Evolutionary conservation across 768 basidiomycete genomes (phyloP).

Genomic region (Daedalea quercina): DNA sequence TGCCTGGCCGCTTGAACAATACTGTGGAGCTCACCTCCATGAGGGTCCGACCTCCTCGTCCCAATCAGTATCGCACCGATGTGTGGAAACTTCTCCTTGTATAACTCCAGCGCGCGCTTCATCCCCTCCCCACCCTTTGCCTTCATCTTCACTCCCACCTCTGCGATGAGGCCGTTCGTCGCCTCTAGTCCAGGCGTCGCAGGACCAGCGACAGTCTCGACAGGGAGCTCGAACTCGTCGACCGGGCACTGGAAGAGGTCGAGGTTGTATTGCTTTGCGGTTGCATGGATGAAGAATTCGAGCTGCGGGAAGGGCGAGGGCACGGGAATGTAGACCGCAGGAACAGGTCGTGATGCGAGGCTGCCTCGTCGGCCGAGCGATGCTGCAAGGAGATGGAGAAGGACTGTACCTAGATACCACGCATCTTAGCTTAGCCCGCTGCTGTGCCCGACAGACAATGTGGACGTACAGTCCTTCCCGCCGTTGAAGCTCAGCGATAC

Average conservation of each 20-base stretch:
- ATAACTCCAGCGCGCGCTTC: conserved; percentile 68
- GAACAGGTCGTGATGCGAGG: conserved; percentile 38
- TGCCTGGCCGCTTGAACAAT: too few species aligned
- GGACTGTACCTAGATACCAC: conserved; percentile 70
- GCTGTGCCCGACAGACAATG: background rate
- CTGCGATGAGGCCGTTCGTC: conserved; percentile 12
- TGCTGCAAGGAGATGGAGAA: conserved; percentile 82
- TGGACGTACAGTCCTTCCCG: conserved; percentile 90
- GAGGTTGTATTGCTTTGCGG: conserved; percentile 59
- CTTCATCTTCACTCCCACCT: background rate
- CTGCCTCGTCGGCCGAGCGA: conserved; percentile 46
- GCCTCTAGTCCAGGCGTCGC: conserved; percentile 16
- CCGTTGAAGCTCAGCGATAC: conserved; percentile 95
- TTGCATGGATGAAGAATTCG: conserved; percentile 74
- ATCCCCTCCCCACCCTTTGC: conserved; percentile 61
- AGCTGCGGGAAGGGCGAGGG: conserved; percentile 82
- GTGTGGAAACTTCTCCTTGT: conserved; percentile 58
- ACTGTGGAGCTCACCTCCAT: conserved; percentile 64
- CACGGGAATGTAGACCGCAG: conserved; percentile 82
- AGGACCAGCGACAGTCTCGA: conserved; percentile 43
- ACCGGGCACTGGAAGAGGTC: conserved; percentile 58
- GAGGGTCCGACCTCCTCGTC: conserved; percentile 84
- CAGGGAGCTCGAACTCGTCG: conserved; percentile 23
- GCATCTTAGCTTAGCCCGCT: background rate
- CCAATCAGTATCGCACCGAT: conserved; percentile 85